phyloP scores from a whole-genome alignment of 2,329 filamentous ascomycete species.

The Talaromyces albobiverticillius region DNA sequence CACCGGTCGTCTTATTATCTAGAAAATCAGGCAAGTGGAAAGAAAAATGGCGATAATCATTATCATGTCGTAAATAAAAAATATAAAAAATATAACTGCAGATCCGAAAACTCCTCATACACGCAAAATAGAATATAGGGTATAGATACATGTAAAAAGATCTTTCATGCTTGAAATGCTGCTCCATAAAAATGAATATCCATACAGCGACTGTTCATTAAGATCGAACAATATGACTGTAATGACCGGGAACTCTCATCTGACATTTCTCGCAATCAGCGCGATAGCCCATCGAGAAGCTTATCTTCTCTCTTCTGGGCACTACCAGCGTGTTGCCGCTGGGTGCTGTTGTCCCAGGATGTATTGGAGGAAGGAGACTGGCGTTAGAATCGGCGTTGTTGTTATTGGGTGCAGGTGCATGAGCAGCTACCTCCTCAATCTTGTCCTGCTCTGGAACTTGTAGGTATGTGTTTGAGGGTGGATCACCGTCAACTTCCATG shows the following conservation, averaged over 20 bases:
- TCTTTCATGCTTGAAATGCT: no score
- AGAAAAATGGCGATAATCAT: not conserved
- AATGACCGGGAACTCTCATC: conserved; percentile 72
- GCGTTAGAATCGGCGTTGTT: not conserved
- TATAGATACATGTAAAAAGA: conserved; percentile 1
- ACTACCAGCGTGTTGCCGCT: not conserved
- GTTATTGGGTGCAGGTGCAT: not conserved
- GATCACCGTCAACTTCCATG: conserved; percentile 8
- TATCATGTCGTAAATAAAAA: not conserved
- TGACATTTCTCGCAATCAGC: conserved; percentile 76
- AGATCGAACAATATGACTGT: conserved; percentile 67
- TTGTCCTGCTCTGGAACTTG: conserved; percentile 8
- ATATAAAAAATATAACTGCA: not conserved
- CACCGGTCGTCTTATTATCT: not conserved
- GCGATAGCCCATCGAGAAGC: conserved; percentile 74
- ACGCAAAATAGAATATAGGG: not conserved
- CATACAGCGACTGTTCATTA: conserved; percentile 17
- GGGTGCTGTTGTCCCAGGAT: not conserved
- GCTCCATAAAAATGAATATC: no score
- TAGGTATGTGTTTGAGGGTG: conserved; percentile 3
- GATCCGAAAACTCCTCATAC: not conserved
- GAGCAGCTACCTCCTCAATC: not conserved
- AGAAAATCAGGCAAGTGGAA: no score
- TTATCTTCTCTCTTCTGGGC: conserved; percentile 50
- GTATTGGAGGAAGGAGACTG: not conserved